Conservation (phyloP, 352 stramenopile genomes). For the Globisporangium canariense region DNA sequence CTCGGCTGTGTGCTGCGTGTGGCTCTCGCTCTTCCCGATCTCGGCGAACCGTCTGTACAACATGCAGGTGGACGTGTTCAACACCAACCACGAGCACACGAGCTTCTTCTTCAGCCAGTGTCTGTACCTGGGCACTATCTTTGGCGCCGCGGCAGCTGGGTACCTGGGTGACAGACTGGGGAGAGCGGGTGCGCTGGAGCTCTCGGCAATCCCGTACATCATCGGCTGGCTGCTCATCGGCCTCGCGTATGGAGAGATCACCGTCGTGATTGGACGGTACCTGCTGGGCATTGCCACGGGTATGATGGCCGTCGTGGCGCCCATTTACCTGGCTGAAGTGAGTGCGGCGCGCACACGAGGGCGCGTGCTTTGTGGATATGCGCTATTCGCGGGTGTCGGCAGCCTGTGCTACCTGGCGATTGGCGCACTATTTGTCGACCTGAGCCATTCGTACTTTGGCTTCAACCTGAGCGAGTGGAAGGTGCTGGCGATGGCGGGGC, state of each 20-base stretch:
- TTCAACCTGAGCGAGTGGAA: conserved; percentile 87
- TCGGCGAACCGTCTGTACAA: conserved; percentile 71
- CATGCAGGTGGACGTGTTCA: conserved; percentile 84
- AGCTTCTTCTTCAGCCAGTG: conserved; percentile 71
- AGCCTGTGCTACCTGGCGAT: conserved; percentile 50
- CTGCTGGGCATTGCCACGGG: conserved; percentile 49
- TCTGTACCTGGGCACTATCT: conserved; percentile 55
- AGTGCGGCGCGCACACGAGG: conserved; percentile 53
- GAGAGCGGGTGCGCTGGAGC: conserved; percentile 64
- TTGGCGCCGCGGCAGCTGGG: conserved; percentile 52
- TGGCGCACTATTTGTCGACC: conserved; percentile 52
- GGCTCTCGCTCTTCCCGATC: conserved; percentile 70
- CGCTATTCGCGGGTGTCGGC: conserved; percentile 35
- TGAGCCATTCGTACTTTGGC: conserved; percentile 62
- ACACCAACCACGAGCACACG: conserved; percentile 59
- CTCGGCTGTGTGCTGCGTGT: conserved; percentile 42
- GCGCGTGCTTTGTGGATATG: conserved; percentile 46
- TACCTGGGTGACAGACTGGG: conserved; percentile 65
- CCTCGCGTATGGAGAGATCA: conserved; percentile 62
- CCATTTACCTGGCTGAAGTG: conserved; percentile 73
- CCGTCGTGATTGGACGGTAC: conserved; percentile 62
- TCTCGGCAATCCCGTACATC: conserved; percentile 67
- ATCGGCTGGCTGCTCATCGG: conserved; percentile 71
- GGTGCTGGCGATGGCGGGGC: conserved; percentile 46
- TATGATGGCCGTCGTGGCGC: conserved; percentile 60